These are phyloP conservation scores for Talaromyces sp. DNA, from an alignment of 2,329 filamentous ascomycete genomes.

Conservation along the genomic window DNA sequence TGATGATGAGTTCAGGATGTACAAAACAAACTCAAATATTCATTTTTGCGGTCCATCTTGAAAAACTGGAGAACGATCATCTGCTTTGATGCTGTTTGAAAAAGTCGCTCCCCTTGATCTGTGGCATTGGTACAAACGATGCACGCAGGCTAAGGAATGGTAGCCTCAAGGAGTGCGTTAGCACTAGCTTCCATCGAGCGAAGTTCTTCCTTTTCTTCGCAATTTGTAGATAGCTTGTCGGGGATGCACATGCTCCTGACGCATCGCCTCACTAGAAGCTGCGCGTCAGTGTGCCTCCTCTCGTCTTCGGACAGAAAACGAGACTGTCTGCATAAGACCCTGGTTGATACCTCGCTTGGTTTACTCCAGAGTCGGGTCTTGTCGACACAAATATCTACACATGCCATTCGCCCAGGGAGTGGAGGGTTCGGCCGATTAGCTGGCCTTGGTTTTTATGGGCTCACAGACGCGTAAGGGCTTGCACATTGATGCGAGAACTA, in stretches of 20 bases:
- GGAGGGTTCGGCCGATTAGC: background rate
- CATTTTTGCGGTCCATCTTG: background rate
- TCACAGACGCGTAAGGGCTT: background rate
- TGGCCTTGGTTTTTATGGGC: background rate
- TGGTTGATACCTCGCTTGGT: background rate
- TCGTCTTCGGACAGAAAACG: background rate
- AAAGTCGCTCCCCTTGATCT: background rate
- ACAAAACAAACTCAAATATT: background rate
- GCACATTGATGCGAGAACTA: background rate
- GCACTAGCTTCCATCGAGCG: background rate
- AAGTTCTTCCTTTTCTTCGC: background rate
- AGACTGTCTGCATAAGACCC: background rate
- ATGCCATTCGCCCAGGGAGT: background rate
- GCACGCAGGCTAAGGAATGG: background rate
- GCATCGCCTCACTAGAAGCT: background rate
- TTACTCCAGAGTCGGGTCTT: background rate
- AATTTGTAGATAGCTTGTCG: constrained; percentile 8
- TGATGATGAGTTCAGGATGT: background rate
- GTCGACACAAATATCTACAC: background rate
- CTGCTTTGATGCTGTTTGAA: background rate
- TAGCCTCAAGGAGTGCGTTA: background rate
- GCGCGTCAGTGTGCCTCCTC: background rate
- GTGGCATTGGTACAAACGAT: background rate
- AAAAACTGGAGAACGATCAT: background rate
- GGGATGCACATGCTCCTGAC: background rate